Base-by-base conservation (phyloP, 495 filamentous ascomycete species). In the Hypoxylon fuscum region DNA sequence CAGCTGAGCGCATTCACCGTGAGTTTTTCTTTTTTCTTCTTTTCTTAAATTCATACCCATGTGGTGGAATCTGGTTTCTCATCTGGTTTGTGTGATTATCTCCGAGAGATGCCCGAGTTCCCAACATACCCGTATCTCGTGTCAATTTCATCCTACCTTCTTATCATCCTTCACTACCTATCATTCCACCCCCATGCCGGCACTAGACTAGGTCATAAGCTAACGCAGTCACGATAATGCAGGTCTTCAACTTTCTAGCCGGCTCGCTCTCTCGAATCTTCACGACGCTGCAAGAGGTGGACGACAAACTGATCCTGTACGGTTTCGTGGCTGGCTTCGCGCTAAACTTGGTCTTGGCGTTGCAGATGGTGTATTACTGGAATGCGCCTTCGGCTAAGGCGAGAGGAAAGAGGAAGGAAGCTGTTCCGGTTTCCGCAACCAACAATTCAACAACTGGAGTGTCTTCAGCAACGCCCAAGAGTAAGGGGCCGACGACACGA, bases 351-450 rank as follows among this genome's bases (percentile, higher is more conserved):
- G 83, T 98, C 52, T 78, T 98, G 54, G 95, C 92, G 2, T 77
- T 78, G 42, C 95, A 98, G 81, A 96, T 98, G 92, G 73, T 94
- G 8, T 97, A 92, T 76, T 98, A 97, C 79, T 98, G 95, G 95
- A 96, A 96, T 68, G 82, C 81, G 56, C 82, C 86, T 17, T 81
- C 83, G 55, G 85, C 76, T 55, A 83, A 72, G 76, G 80, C 63
- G 9, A 73, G 77, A 64, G 78, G 77, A n/a, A 82, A 82, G 74
- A 74, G 71, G 55, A 77, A 75, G 71, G 76, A 72, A 52, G 60
- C 62, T 37, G 51, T 35, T 14, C 59, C 56, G 22, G 48, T 51
- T 38, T 44, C 44, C 42, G 74, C 52, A 20, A 52, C 52, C 34
- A 31, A 46, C 6, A 35, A 61, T n/a, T n/a, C n/a, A 20, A 43